Evolutionary conservation across 169 alveolate species (phyloP), one percentile per base, ranked within the genome.

Genomic region (Eimeria sp.): DNA sequence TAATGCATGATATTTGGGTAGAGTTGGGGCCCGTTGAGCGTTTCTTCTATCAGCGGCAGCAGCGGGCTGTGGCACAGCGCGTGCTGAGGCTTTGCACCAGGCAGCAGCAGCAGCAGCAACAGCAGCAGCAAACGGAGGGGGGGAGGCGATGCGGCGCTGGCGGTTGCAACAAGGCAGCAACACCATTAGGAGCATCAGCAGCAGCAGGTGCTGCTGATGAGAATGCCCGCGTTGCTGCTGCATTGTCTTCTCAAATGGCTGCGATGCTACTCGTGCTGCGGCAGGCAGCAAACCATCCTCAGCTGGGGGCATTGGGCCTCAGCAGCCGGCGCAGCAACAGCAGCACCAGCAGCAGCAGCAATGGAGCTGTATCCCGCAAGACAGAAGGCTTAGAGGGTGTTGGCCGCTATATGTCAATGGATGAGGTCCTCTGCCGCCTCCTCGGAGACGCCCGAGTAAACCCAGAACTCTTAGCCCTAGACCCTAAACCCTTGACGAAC

Each of bases 221-320:
- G 1, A 78, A 27, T 6, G 89, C 70, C 65, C 89, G 45, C 45
- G 45, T 78, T 40, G 89, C 89, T 14, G 89, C 89, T 47, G 89
- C 89, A 27, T 45, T 89, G 76, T 82, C 91, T 47, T 87, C 75
- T 10, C 97, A 95, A 45, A 83, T 96, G 92, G 97, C 84, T 30
- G 87, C 78, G 34, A 49, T 95, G 40, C 80, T 96, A 47, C 87
- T 94, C 47, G 92, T 92, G 96, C 96, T 96, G 75, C 95, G 98
- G 51, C 97, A 95, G 49, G 98, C 98, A 22, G 96, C 97, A 57
- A 84, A 88, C 57, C 98, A 96, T 65, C 98, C 98, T 10, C 98
- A 96, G 96, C 92, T 96, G 47, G 98, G 98, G 63, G 89, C 94
- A 18, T 88, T 95, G 92, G 97, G 98, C 58, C 82, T 91, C 30